phyloP scores from a whole-genome alignment of 305 asterid genomes.

The Ilex paraguariensis region DNA sequence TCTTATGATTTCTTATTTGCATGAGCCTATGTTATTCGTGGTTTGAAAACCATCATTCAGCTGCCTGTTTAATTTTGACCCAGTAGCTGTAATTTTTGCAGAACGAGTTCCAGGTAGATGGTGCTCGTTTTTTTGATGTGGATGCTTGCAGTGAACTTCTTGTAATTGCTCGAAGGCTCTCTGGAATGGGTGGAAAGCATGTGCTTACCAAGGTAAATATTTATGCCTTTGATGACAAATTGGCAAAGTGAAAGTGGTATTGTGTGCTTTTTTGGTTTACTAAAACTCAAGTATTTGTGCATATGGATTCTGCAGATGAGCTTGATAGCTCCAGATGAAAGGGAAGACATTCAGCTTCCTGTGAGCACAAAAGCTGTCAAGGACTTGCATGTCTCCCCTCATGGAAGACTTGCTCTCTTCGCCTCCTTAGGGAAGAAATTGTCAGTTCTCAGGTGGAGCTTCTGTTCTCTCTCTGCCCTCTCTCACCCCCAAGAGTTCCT shows the following conservation, averaged over 20 bases:
- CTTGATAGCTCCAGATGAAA: slow-evolving; percentile 47
- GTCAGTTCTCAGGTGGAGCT: slow-evolving; percentile 57
- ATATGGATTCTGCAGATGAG: slow-evolving; percentile 49
- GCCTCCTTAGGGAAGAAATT: slow-evolving; percentile 85
- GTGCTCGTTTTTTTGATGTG: slow-evolving; percentile 80
- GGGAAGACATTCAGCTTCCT: slow-evolving; percentile 69
- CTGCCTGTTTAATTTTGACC: slow-evolving; percentile 17
- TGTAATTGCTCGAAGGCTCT: slow-evolving; percentile 66
- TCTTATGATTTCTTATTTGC: not conserved
- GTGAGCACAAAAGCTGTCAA: slow-evolving; percentile 53
- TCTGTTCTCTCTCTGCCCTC: slow-evolving; percentile 9
- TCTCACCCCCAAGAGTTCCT: too few species aligned
- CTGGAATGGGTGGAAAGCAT: slow-evolving; percentile 59
- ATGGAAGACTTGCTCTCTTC: slow-evolving; percentile 61
- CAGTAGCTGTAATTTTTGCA: slow-evolving; percentile 26
- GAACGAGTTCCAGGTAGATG: slow-evolving; percentile 60
- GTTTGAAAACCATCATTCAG: not conserved
- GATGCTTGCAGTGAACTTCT: slow-evolving; percentile 46
- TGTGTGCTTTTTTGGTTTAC: too few species aligned
- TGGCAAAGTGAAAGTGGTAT: too few species aligned
- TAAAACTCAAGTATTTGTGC: not conserved
- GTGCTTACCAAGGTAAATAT: slow-evolving; percentile 73
- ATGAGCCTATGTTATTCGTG: not conserved
- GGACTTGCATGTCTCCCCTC: slow-evolving; percentile 77
- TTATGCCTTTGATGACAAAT: not conserved